A percentile compares a stretch with the other conserved stretches of the same genome.
phyloP scores from a whole-genome alignment of 225 moss, liverwort and hornwort genomes.

The Bryoerythrophyllum caledonicum region DNA sequence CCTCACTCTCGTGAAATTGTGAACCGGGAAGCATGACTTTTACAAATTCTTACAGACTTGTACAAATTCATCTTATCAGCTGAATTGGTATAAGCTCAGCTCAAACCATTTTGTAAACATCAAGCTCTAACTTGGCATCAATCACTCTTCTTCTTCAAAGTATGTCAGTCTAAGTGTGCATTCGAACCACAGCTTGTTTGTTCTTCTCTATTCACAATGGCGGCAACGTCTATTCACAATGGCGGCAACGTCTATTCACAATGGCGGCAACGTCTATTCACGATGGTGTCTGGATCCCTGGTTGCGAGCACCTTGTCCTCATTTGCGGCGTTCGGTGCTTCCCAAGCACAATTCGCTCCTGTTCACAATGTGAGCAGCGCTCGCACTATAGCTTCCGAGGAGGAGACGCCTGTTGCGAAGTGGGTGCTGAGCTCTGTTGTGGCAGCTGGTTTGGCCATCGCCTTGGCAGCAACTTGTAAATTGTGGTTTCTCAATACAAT shows the following conservation, averaged over 20 bases:
- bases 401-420: too few relatives aligned
- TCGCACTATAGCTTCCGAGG: too few relatives aligned
- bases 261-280: constrained; percentile 19
- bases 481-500: neutral
- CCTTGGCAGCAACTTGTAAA: neutral
- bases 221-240: neutral
- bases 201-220: constrained; percentile 3
- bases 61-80: neutral
- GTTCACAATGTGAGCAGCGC: too few relatives aligned
- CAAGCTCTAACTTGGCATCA: neutral
- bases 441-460: too few relatives aligned
- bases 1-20: neutral
- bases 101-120: neutral
- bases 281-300: too few relatives aligned
- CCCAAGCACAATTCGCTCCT: too few relatives aligned
- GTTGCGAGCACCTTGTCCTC: too few relatives aligned
- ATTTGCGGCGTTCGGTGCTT: too few relatives aligned
- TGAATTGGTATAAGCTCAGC: neutral
- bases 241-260: constrained; percentile 4
- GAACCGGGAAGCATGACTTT: neutral
- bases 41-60: neutral
- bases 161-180: neutral
- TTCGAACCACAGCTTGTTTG: neutral
- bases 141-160: neutral
- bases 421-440: neutral